A percentile compares a stretch with the other conserved stretches of the same genome.
Conservation (phyloP, 2,329 filamentous ascomycete genomes). For the Sporothrix pseudoabietina region DNA sequence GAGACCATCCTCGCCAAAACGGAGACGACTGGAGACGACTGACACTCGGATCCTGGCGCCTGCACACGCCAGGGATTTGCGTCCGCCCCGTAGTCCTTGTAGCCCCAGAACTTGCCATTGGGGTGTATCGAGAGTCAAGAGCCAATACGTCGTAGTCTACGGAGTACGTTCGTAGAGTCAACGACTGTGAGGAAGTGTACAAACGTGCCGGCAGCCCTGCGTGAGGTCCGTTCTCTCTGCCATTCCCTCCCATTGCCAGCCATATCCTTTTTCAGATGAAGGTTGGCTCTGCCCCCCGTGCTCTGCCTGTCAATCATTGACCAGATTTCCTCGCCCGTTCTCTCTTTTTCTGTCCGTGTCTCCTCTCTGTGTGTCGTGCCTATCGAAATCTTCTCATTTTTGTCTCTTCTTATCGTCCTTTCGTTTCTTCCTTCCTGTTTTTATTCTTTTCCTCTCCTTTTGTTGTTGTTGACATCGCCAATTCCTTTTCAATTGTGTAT, state of each 20-base stretch:
- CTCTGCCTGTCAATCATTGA: neutral
- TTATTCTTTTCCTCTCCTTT: neutral
- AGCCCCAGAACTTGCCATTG: neutral
- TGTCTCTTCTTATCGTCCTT: neutral
- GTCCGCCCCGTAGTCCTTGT: neutral
- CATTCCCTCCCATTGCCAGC: neutral
- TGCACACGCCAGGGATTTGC: neutral
- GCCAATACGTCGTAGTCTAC: neutral
- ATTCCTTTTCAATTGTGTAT: neutral
- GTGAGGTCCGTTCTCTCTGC: conserved; percentile 6
- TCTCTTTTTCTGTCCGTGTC: neutral
- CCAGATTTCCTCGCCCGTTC: neutral
- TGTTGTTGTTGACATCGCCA: conserved; percentile 1
- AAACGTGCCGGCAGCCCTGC: neutral
- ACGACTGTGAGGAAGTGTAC: neutral
- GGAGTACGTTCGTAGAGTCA: no score
- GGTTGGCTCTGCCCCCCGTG: conserved; percentile 10
- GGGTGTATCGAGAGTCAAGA: conserved; percentile 7
- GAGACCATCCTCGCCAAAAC: neutral
- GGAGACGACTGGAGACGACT: neutral
- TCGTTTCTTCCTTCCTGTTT: neutral
- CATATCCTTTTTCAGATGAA: neutral
- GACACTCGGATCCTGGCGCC: neutral
- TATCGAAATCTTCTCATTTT: neutral
- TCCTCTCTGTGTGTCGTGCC: neutral